Evolutionary conservation across 1,284 basidiomycete species (phyloP), one percentile per base, ranked within the genome.

Genomic region (Vanrija sp.): DNA sequence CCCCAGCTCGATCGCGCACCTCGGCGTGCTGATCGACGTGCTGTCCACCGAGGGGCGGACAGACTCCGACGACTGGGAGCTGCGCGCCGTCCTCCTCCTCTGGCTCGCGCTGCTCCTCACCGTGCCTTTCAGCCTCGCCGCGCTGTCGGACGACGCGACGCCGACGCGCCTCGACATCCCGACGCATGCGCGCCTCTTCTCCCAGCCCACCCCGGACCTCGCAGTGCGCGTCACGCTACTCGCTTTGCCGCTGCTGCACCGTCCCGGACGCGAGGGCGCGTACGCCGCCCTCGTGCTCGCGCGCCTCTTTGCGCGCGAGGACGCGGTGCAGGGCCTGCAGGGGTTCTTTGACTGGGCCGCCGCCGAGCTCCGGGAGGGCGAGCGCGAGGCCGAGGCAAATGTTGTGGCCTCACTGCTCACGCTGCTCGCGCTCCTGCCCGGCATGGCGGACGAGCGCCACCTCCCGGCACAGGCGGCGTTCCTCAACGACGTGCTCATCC

Each of bases 91-190:
- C 15, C 79, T 91, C 21, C 80, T 98, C 5, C 80, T 98, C 3
- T 98, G 96, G 95, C 82, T 98, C 12, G 90, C 91, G 16, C 83
- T 98, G 16, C 87, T 98, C 50, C 89, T 89, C 75, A 92, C 91
- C 79, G 86, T 98, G 19, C 96, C 96, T 0, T 99, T 99, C 72
- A 86, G 91, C 69, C 79, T 99, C 46, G 80, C 84, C 16, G 88
- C 90, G 58, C 90, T 97, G 52, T 51, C 62, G n/a, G n/a, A 57
- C 18, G 25, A 51, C 1, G 25, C 49, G 6, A 49, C 55, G 10
- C 25, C 47, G 15, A 56, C 46, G 16, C 87, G 83, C 0, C 85
- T 84, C 62, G 68, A 71, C 19, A 83, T 86, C 58, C 78, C 80
- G 6, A 85, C 91, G 8, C 89, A 88, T 5, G 69, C 84, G 29